A percentile compares a stretch with the other conserved stretches of the same genome.
phyloP scores from a whole-genome alignment of 371 early-diverging fungal genomes.

The Mortierella sp. region DNA sequence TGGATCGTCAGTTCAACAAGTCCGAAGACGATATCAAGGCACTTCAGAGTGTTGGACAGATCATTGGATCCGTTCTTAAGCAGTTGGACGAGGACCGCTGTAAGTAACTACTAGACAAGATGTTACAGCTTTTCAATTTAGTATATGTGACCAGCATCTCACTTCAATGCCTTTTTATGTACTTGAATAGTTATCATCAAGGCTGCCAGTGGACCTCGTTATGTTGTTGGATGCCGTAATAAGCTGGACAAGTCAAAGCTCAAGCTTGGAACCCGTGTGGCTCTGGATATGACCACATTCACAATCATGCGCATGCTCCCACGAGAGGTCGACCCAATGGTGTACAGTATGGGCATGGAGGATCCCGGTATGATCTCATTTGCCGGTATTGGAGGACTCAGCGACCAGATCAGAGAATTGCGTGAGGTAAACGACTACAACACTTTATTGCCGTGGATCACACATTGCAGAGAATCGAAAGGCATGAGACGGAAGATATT shows the following conservation, averaged over 20 bases:
- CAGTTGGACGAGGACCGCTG: conserved; percentile 98
- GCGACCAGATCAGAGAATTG: conserved; percentile 98
- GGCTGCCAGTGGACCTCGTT: conserved; percentile 98
- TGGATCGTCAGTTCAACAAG: conserved; percentile 94
- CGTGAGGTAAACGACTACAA: conserved; percentile 81
- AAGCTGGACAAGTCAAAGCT: conserved; percentile 95
- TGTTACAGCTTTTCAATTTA: background rate
- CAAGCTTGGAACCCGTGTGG: conserved; percentile 97
- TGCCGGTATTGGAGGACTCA: conserved; percentile 98
- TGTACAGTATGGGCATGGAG: conserved; percentile 99
- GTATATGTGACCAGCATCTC: background rate
- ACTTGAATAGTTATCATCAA: conserved; percentile 94
- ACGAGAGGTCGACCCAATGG: conserved; percentile 99
- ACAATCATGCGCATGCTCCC: conserved; percentile 99
- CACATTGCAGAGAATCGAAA: background rate
- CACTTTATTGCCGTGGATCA: conserved; percentile 10
- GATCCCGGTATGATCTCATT: conserved; percentile 97
- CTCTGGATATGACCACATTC: conserved; percentile 99
- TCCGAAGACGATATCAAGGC: conserved; percentile 99
- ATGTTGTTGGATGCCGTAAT: conserved; percentile 99
- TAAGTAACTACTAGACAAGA: conserved; percentile 57
- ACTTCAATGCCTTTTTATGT: background rate
- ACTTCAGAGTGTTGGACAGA: conserved; percentile 99
- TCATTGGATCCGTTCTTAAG: conserved; percentile 99
- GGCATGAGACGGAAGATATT: background rate